phyloP scores from a whole-genome alignment of 75 land plant genomes.

The Pinus albicaulis region DNA sequence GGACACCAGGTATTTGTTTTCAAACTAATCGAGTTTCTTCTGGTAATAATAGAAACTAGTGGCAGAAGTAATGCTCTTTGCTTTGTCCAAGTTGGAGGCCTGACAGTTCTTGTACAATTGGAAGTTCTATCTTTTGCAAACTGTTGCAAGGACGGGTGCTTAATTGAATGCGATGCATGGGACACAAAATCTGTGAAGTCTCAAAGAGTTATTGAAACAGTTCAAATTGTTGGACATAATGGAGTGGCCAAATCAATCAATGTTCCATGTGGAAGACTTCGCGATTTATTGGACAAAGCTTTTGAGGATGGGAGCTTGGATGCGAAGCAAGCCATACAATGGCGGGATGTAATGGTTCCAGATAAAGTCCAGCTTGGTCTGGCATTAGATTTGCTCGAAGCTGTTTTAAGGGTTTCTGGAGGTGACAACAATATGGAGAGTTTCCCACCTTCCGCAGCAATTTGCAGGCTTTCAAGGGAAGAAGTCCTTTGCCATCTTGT shows the following conservation, averaged over 20 bases:
- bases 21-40: slow-evolving; percentile 41
- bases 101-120: slow-evolving; percentile 36
- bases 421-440: slow-evolving; percentile 24
- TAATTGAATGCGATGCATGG: slow-evolving; percentile 53
- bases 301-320: slow-evolving; percentile 49
- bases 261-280: slow-evolving; percentile 48
- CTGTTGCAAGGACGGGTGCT: slow-evolving; percentile 35
- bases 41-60: slow-evolving; percentile 33
- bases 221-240: slow-evolving; percentile 22
- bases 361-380: slow-evolving; percentile 47
- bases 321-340: slow-evolving; percentile 45
- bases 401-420: slow-evolving; percentile 38
- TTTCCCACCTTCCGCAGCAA: slow-evolving; percentile 44
- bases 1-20: slow-evolving; percentile 51
- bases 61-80: slow-evolving; percentile 40
- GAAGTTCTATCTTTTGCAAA: slow-evolving; percentile 36
- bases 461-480: slow-evolving; percentile 36
- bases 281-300: slow-evolving; percentile 41
- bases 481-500: slow-evolving; percentile 53
- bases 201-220: slow-evolving; percentile 30
- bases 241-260: slow-evolving; percentile 27
- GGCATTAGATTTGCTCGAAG: slow-evolving; percentile 42
- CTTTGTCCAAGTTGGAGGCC: slow-evolving; percentile 43
- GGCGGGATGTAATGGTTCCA: slow-evolving; percentile 41
- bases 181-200: slow-evolving; percentile 15